These are phyloP conservation scores for Hordeum marinum DNA, from an alignment of 176 grass and related monocot genomes.

Conservation along the genomic window DNA sequence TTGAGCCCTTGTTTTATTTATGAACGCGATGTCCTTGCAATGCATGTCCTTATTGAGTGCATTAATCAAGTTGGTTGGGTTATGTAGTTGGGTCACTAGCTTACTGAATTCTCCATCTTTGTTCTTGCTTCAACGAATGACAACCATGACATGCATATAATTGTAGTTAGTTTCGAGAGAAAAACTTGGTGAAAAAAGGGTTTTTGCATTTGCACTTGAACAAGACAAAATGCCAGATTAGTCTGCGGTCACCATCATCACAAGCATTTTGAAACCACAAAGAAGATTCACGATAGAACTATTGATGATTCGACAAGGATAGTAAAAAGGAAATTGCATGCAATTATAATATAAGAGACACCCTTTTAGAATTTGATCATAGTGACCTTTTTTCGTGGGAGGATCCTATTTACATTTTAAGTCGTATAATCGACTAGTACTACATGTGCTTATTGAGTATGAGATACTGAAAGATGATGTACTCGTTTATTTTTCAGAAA, in stretches of 20 bases:
- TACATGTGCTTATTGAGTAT: background rate
- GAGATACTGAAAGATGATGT: background rate
- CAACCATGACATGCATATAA: background rate
- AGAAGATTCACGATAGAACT: background rate
- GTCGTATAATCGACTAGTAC: background rate
- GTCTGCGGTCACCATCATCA: too few species aligned
- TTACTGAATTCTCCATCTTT: background rate
- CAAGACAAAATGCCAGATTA: background rate
- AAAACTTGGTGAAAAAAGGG: background rate
- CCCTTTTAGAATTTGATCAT: background rate
- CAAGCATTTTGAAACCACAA: too few species aligned
- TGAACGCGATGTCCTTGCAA: background rate
- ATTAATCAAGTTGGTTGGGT: background rate
- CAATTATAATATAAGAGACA: background rate
- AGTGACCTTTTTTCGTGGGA: too few species aligned
- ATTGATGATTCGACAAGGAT: background rate
- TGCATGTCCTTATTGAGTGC: background rate
- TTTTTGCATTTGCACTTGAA: background rate
- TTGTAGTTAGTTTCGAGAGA: background rate
- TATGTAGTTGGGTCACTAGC: background rate
- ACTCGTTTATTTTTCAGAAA: background rate
- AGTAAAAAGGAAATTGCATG: background rate
- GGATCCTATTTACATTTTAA: too few species aligned
- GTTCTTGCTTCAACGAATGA: conserved; percentile 49
- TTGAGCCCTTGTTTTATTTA: background rate